Percentiles rank a stretch among this genome's conserved stretches.
These are phyloP conservation scores for Russula lepida DNA, from an alignment of 768 basidiomycete genomes.

Conservation along the genomic window DNA sequence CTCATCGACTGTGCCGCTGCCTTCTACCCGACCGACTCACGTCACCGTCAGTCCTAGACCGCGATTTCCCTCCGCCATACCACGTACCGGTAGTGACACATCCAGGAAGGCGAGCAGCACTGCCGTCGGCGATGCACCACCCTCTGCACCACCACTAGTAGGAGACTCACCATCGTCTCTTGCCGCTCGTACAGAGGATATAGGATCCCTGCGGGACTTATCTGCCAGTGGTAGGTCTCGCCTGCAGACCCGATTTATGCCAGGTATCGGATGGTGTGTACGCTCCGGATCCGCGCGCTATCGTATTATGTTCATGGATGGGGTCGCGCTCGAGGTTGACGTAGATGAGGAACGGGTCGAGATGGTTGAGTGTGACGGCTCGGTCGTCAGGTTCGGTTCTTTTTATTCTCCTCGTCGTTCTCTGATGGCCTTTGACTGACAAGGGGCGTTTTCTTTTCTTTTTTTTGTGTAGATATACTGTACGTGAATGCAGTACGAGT, in stretches of 20 bases:
- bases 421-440: neutral
- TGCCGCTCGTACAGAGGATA: slow-evolving; percentile 15
- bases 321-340: slow-evolving; percentile 33
- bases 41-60: slow-evolving; percentile 18
- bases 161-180: slow-evolving; percentile 19
- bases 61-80: slow-evolving; percentile 10
- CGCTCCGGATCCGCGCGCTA: slow-evolving; percentile 34
- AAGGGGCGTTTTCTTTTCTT: neutral
- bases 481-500: slow-evolving; percentile 30
- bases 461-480: slow-evolving; percentile 25
- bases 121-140: slow-evolving; percentile 10
- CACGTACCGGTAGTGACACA: slow-evolving; percentile 3
- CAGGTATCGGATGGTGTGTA: slow-evolving; percentile 38
- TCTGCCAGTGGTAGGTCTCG: neutral
- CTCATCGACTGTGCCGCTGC: neutral
- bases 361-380: slow-evolving; percentile 27
- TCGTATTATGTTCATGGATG: slow-evolving; percentile 39
- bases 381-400: slow-evolving; percentile 23
- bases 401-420: neutral
- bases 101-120: slow-evolving; percentile 20
- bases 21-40: slow-evolving; percentile 4
- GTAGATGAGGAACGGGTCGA: slow-evolving; percentile 38
- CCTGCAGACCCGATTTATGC: slow-evolving; percentile 33
- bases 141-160: neutral
- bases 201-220: neutral